These are phyloP conservation scores for Zelopaecilomyces penicillatus DNA, from an alignment of 2,329 filamentous ascomycete genomes.

Conservation along the genomic window DNA sequence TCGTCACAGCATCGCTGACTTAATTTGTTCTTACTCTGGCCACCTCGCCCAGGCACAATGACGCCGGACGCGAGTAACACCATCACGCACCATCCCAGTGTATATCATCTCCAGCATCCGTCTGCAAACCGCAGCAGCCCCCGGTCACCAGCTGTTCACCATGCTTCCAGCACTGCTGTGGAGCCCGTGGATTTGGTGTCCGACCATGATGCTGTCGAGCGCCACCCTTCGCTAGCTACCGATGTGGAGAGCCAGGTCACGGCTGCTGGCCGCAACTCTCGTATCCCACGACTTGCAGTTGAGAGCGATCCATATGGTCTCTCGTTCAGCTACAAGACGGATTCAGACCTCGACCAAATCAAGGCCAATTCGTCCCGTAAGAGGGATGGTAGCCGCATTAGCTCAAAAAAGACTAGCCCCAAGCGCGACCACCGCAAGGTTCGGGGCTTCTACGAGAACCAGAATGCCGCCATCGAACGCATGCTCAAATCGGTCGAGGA, in stretches of 20 bases:
- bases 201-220: slow-evolving; percentile 32
- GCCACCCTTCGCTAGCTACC: slow-evolving; percentile 30
- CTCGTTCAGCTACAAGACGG: slow-evolving; percentile 66
- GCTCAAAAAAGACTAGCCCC: slow-evolving; percentile 14
- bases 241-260: slow-evolving; percentile 44
- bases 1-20: no score
- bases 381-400: slow-evolving; percentile 40
- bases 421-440: slow-evolving; percentile 45
- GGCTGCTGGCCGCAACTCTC: slow-evolving; percentile 24
- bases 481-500: slow-evolving; percentile 90
- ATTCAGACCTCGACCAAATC: slow-evolving; percentile 67
- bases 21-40: background rate
- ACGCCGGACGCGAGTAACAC: slow-evolving; percentile 32
- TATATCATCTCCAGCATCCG: slow-evolving; percentile 29
- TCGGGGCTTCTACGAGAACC: slow-evolving; percentile 75
- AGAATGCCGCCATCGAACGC: slow-evolving; percentile 90
- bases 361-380: slow-evolving; percentile 74
- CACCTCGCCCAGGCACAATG: slow-evolving; percentile 22
- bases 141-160: slow-evolving; percentile 16
- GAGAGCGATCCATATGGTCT: slow-evolving; percentile 78
- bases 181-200: slow-evolving; percentile 26
- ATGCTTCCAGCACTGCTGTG: slow-evolving; percentile 38
- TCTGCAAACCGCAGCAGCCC: slow-evolving; percentile 19
- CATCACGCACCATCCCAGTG: slow-evolving; percentile 36
- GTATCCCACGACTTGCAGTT: slow-evolving; percentile 48